Base-by-base conservation (phyloP, 1,284 basidiomycete species). In the Leccinum huronense region DNA sequence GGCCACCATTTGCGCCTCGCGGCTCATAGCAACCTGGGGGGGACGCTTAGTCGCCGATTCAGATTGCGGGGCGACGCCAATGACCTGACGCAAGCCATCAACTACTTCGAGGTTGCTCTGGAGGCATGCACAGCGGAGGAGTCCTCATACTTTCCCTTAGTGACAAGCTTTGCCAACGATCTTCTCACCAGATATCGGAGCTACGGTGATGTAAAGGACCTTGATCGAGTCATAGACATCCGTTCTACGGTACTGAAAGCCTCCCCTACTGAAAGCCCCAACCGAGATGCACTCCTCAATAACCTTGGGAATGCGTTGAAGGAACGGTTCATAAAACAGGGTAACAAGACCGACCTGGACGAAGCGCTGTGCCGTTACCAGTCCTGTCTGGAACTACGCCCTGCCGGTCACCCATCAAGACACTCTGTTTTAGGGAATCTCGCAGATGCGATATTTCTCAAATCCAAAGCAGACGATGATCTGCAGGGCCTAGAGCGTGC, bases 251-350 rank as follows among this genome's bases (percentile, higher is more conserved):
- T 66, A 42, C 57, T 67, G 23, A 56, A 64, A 14, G 13, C 54
- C 6, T 55, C 57, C 58, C 34, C 63, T 23, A 16, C 63, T 16
- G 58, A 67, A 13, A 59, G 59, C 30, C 61, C 31, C n/a, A 57
- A 66, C 30, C 70, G 65, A 34, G 74, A 75, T n/a, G 19, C 40
- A 2, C 61, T 74, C 5, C 60, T 76, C 33, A 71, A 71, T 53
- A 72, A 71, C 57, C 64, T 67, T 55, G 72, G 64, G 14, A 61
- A 5, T 42, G 67, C 73, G 7, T 51, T 73, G 30, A 60, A 38
- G 2, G 60, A 65, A 36, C 70, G 72, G 40, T 73, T 70, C 38
- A 23, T 36, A 27, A 62, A 61, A 27, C 61, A 27, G 23, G 67
- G 72, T 51, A 56, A 70, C 13, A 67, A 57, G 48, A 16, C 23